Evolutionary conservation across 1,139 yeast species (phyloP), one percentile per base, ranked within the genome.

Genomic region (Meyerozyma guilliermondii): DNA sequence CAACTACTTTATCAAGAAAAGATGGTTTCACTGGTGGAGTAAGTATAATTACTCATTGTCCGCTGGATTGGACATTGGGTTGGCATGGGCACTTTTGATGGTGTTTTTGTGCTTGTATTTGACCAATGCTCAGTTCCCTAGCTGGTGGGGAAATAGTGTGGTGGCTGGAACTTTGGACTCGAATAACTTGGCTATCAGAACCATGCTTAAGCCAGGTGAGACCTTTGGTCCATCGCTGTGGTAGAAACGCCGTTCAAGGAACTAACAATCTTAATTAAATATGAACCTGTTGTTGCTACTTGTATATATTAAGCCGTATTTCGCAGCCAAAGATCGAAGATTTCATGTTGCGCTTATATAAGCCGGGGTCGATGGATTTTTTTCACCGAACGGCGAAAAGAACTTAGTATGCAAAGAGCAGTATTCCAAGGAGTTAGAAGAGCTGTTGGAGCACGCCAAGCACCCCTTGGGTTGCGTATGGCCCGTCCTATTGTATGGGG

Each of bases 111-210:
- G 69, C 37, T 56, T 68, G 46, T 46, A 50, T 44, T 55, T 63
- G 39, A 60, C 65, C 35, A 60, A 65, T 42, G 46, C 58, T 10
- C 48, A 62, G 18, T 71, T 76, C 45, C 55, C 61, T 27, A 29
- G 50, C 16, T 81, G 87, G 87, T 81, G 87, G 87, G 87, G 87
- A 22, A 74, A 70, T 44, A 49, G 46, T 10, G 68, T 76, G 7
- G 61, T 60, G 46, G 61, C 65, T 42, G 53, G 35, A 8, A 55
- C 58, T n/a, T 23, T 49, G 45, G 59, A 55, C 34, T 45, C 48
- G 42, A 33, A 35, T 9, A 39, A 36, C 22, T 39, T 39, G 4
- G 54, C 55, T 18, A 46, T 47, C 40, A 46, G 52, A 42, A 38
- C 39, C 17, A 38, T 44, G 2, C 47, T 52, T 42, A 24, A 42